These are phyloP conservation scores for Colletotrichum brevisporum DNA, from an alignment of 2,329 filamentous ascomycete genomes.

Conservation along the genomic window DNA sequence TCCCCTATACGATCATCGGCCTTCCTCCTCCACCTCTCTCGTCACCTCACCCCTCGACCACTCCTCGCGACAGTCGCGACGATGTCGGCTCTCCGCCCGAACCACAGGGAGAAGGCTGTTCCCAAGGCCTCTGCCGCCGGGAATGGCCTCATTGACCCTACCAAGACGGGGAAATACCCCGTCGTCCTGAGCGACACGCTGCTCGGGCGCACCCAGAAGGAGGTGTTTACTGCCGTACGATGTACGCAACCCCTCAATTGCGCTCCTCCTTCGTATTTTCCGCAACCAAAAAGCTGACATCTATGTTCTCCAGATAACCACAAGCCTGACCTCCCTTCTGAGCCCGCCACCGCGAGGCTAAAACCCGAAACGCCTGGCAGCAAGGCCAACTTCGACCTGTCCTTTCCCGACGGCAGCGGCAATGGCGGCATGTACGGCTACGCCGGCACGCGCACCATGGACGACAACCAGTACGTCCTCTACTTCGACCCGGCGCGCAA, in stretches of 20 bases:
- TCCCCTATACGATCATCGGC: slow-evolving; percentile 33
- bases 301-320: slow-evolving; percentile 68
- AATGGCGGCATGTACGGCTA: slow-evolving; percentile 70
- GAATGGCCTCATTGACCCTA: slow-evolving; percentile 68
- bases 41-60: slow-evolving; percentile 4
- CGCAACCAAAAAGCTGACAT: background rate
- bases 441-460: slow-evolving; percentile 70
- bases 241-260: slow-evolving; percentile 59
- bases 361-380: slow-evolving; percentile 64
- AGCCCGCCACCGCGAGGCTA: slow-evolving; percentile 64
- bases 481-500: slow-evolving; percentile 83
- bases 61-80: slow-evolving; percentile 22
- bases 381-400: slow-evolving; percentile 69
- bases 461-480: slow-evolving; percentile 74
- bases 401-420: slow-evolving; percentile 68
- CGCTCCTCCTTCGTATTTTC: background rate
- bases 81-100: slow-evolving; percentile 42
- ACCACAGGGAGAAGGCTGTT: slow-evolving; percentile 41
- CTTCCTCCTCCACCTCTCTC: background rate
- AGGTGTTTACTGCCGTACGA: slow-evolving; percentile 72
- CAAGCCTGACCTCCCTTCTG: slow-evolving; percentile 67
- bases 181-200: slow-evolving; percentile 75
- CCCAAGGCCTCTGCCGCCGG: slow-evolving; percentile 26
- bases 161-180: slow-evolving; percentile 73
- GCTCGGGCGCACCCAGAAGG: slow-evolving; percentile 68